phyloP scores from a whole-genome alignment of 1,284 basidiomycete species.

The Entoloma clypeatum region DNA sequence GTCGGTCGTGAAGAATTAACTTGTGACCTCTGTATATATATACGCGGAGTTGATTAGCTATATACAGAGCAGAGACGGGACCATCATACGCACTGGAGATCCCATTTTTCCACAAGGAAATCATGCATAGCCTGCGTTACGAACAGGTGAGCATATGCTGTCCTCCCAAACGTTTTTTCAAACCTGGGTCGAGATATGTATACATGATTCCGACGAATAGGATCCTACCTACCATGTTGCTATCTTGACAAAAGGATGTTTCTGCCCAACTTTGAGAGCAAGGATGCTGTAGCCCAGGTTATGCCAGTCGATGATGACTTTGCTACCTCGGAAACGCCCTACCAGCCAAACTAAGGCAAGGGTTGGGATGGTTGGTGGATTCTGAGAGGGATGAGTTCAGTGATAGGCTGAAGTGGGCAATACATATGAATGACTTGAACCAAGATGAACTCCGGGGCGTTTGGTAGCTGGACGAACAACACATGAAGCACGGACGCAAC shows the following conservation, averaged over 20 bases:
- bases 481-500: constrained; percentile 58
- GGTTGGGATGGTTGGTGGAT: constrained; percentile 95
- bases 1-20: constrained; percentile 82
- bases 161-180: constrained; percentile 73
- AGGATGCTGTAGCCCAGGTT: constrained; percentile 96
- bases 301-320: constrained; percentile 98
- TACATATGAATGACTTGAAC: constrained; percentile 64
- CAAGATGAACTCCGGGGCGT: constrained; percentile 81
- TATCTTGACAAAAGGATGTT: constrained; percentile 69
- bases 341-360: constrained; percentile 82
- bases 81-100: constrained; percentile 57
- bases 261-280: constrained; percentile 70
- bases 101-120: constrained; percentile 71
- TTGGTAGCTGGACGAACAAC: constrained; percentile 57
- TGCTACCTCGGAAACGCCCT: constrained; percentile 63
- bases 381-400: constrained; percentile 46
- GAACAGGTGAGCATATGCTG: constrained; percentile 88
- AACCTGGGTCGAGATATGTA: constrained; percentile 50
- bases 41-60: constrained; percentile 6
- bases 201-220: not conserved
- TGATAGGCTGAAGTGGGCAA: not conserved
- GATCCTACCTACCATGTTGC: constrained; percentile 57
- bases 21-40: constrained; percentile 78
- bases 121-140: constrained; percentile 89
- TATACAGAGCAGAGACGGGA: constrained; percentile 5